Conservation (phyloP, 2,329 filamentous ascomycete genomes). For the Botryosphaeria dothidea region DNA sequence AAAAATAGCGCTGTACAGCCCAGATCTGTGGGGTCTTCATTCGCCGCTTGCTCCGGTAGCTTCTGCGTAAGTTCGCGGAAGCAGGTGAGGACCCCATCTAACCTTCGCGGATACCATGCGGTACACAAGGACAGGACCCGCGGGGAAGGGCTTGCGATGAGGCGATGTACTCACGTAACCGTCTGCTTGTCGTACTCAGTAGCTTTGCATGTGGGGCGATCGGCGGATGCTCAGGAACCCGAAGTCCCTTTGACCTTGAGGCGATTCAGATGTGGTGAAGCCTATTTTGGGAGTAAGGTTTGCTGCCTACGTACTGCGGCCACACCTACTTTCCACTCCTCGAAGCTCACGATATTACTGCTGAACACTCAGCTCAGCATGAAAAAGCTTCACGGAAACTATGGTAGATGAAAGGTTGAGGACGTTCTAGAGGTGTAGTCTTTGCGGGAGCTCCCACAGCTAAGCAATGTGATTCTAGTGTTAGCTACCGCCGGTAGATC, state of each 20-base stretch:
- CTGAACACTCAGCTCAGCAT: background rate
- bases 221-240: background rate
- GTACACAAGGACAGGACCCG: background rate
- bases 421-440: background rate
- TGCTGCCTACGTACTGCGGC: background rate
- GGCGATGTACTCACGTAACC: background rate
- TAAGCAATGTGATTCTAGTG: no score
- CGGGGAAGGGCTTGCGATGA: background rate
- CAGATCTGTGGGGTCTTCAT: background rate
- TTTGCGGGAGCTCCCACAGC: no score
- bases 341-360: background rate
- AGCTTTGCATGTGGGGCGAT: background rate
- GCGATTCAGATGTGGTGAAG: background rate
- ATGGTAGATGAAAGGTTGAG: background rate
- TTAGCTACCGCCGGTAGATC: no score
- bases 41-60: background rate
- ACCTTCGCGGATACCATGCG: background rate
- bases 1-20: background rate
- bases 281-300: background rate
- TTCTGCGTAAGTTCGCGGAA: background rate
- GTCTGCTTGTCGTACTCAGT: background rate
- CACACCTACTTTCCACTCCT: background rate
- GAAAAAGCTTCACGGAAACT: background rate
- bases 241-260: background rate
- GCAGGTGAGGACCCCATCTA: background rate